Base-by-base conservation (phyloP, 2,329 filamentous ascomycete genomes). In the Alternaria sp. region DNA sequence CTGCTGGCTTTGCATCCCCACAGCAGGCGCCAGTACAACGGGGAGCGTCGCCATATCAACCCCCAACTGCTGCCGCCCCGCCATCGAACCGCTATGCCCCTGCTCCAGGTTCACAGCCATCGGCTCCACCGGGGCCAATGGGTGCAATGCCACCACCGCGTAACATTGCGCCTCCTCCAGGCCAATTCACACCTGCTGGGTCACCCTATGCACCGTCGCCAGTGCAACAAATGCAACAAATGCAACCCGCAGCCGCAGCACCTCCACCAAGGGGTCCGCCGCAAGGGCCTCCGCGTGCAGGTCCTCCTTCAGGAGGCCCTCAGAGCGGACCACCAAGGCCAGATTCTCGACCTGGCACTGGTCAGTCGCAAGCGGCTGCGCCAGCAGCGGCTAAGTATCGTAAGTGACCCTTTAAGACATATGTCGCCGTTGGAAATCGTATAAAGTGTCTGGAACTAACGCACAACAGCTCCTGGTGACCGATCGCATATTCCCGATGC, bases 21-120 rank as follows among this genome's bases (percentile, higher is more conserved):
- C 76, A 68, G 51, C 85, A 85, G 42, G 83, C 88, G 40, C 85
- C 86, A 21, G 84, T 92, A 51, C 85, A 88, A 23, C 88, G 92
- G 63, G 92, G 90, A 28, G 85, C 90, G 4, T 97, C 93, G 26
- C 93, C 93, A 5, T 97, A 97, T 78, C 92, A 93, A 70, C 86
- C 90, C 36, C 90, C 93, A 53, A 91, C 91, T 6, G 81, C 88
- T 92, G 87, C 80, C 80, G 82, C 88, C 80, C 73, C 79, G 14
- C 71, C 82, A 17, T 81, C 83, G 42, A 82, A 79, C 63, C 86
- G 86, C 44, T 92, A 90, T 75, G 86, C 88, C 10, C 85, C 88
- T 80, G 81, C 88, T 80, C 80, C 88, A 79, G 79, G 87, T 76
- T 54, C 82, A 79, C 69, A 86, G 79, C 77, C 81, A 80, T 74